A percentile compares a stretch with the other conserved stretches of the same genome.
These are phyloP conservation scores for Brettanomyces anomalus DNA, from an alignment of 805 yeast genomes.

Conservation along the genomic window DNA sequence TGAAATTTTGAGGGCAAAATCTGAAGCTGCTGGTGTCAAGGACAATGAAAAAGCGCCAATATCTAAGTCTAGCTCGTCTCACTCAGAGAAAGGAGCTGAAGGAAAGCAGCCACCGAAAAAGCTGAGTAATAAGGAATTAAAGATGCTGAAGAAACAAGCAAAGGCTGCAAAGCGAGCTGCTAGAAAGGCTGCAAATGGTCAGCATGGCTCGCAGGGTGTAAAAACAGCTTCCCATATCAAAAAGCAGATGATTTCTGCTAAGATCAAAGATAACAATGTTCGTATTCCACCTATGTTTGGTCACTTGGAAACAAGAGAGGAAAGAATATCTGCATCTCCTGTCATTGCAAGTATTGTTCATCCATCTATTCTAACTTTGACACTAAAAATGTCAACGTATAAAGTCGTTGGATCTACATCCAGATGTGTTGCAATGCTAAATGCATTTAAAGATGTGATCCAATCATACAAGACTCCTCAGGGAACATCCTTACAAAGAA, in stretches of 20 bases:
- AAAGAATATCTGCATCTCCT: conserved; percentile 52
- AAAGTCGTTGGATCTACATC: conserved; percentile 84
- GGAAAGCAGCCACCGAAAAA: conserved; percentile 7
- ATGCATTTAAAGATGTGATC: conserved; percentile 75
- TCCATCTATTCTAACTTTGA: conserved; percentile 71
- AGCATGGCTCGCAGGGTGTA: neutral
- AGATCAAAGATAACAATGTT: conserved; percentile 32
- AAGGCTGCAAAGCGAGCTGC: conserved; percentile 93
- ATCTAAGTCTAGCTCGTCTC: neutral
- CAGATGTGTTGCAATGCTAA: conserved; percentile 77
- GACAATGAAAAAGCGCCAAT: neutral
- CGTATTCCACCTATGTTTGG: conserved; percentile 63
- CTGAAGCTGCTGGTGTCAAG: too few species aligned
- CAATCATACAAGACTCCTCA: conserved; percentile 75
- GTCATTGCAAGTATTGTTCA: conserved; percentile 66
- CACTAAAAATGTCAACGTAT: conserved; percentile 75
- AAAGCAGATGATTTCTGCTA: conserved; percentile 44
- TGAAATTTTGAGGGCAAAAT: too few species aligned
- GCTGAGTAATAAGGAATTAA: conserved; percentile 70
- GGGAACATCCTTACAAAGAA: conserved; percentile 78
- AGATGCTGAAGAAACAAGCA: conserved; percentile 79
- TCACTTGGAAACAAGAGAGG: conserved; percentile 74
- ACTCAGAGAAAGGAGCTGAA: neutral
- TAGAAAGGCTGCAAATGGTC: conserved; percentile 40
- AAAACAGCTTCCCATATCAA: conserved; percentile 43